Conservation (phyloP, 257 asterid genomes). For the Nemophila menziesii region DNA sequence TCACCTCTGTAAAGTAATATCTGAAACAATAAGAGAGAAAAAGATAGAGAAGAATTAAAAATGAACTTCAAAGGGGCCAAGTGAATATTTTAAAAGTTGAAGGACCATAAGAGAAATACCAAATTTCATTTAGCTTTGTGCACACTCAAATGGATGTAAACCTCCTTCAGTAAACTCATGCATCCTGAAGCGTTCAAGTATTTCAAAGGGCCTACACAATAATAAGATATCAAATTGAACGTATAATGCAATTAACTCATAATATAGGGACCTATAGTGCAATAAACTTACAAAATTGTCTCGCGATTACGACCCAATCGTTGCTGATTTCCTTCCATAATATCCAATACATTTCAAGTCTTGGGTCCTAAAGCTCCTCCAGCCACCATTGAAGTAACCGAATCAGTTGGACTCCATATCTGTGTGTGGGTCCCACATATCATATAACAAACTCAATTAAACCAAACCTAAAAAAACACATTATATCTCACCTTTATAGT, state of each 20-base stretch:
- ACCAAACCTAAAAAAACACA: too few relatives aligned
- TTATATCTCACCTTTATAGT: conserved; percentile 71
- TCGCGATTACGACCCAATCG: conserved; percentile 56
- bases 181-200: conserved; percentile 79
- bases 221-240: too few relatives aligned
- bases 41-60: too few relatives aligned
- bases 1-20: too few relatives aligned
- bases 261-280: too few relatives aligned
- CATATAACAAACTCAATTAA: too few relatives aligned
- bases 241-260: too few relatives aligned
- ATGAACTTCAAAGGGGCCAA: too few relatives aligned
- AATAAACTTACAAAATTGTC: conserved; percentile 66
- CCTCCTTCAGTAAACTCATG: conserved; percentile 84
- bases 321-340: conserved; percentile 77
- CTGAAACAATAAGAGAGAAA: too few relatives aligned
- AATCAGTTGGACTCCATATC: conserved; percentile 86
- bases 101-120: too few relatives aligned
- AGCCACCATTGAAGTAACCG: conserved; percentile 62
- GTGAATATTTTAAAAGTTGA: too few relatives aligned
- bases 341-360: conserved; percentile 47
- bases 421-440: conserved; percentile 27
- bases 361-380: conserved; percentile 69
- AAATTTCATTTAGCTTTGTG: conserved; percentile 91
- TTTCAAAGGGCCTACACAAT: conserved; percentile 73
- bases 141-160: conserved; percentile 90